Conservation (phyloP, 306 rosid genomes). For the Gillenia trifoliata region DNA sequence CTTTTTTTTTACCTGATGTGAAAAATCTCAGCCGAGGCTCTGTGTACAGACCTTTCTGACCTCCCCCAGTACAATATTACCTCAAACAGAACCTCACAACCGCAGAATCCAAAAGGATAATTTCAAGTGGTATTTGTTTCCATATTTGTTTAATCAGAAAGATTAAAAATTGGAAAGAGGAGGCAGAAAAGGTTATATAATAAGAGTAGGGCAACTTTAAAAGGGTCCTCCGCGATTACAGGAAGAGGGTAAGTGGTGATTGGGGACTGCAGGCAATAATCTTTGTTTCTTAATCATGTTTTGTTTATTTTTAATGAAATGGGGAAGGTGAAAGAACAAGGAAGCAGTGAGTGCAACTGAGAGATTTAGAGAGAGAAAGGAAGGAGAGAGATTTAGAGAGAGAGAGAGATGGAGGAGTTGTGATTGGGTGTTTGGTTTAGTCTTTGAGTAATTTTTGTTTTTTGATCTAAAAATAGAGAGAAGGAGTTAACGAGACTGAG, state of each 20-base stretch:
- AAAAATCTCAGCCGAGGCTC: neutral
- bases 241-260: neutral
- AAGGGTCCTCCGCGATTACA: neutral
- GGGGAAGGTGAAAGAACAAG: neutral
- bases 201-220: neutral
- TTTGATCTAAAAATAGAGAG: constrained; percentile 8
- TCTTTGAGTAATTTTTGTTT: neutral
- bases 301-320: neutral
- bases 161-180: neutral
- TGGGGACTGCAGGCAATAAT: neutral
- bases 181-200: neutral
- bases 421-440: constrained; percentile 3
- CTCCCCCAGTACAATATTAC: neutral
- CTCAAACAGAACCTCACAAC: neutral
- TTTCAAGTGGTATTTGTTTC: neutral
- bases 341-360: neutral
- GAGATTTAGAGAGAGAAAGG: neutral
- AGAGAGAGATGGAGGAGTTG: neutral
- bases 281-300: neutral
- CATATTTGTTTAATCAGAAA: neutral
- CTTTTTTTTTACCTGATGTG: constrained; percentile 4
- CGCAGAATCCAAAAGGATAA: neutral
- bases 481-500: neutral
- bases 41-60: neutral
- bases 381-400: neutral